Conservation (phyloP, 2,329 filamentous ascomycete genomes). For the Apiospora arundinis region DNA sequence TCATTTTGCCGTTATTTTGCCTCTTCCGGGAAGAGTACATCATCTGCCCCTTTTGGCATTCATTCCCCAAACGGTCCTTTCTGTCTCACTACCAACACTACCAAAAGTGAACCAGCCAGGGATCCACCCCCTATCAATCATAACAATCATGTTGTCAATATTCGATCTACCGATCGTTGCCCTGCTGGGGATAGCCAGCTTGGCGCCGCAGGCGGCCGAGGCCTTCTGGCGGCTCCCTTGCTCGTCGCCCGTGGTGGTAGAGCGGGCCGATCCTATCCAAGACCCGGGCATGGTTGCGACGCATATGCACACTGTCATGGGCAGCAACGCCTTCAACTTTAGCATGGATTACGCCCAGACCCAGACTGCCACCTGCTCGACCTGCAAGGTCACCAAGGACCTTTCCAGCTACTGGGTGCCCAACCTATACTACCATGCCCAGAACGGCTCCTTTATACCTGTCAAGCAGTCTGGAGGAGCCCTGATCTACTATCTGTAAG, state of each 20-base stretch:
- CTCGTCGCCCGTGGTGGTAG: slow-evolving; percentile 33
- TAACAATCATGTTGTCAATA: slow-evolving; percentile 10
- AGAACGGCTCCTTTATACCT: slow-evolving; percentile 62
- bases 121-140: background rate
- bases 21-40: slow-evolving; percentile 13
- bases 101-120: background rate
- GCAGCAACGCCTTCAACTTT: slow-evolving; percentile 66
- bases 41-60: slow-evolving; percentile 2
- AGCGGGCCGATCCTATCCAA: slow-evolving; percentile 67
- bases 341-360: slow-evolving; percentile 59
- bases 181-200: slow-evolving; percentile 26
- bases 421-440: slow-evolving; percentile 55
- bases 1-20: slow-evolving; percentile 11
- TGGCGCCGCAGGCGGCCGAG: slow-evolving; percentile 26
- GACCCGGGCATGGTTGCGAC: slow-evolving; percentile 57
- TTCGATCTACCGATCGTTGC: background rate
- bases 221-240: slow-evolving; percentile 37
- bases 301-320: slow-evolving; percentile 68
- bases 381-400: slow-evolving; percentile 67
- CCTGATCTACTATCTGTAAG: slow-evolving; percentile 63
- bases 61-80: background rate
- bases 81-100: background rate
- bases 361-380: slow-evolving; percentile 64
- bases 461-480: slow-evolving; percentile 50
- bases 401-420: slow-evolving; percentile 75